phyloP scores from a whole-genome alignment of 257 asterid genomes.

The Asclepias syriaca region DNA sequence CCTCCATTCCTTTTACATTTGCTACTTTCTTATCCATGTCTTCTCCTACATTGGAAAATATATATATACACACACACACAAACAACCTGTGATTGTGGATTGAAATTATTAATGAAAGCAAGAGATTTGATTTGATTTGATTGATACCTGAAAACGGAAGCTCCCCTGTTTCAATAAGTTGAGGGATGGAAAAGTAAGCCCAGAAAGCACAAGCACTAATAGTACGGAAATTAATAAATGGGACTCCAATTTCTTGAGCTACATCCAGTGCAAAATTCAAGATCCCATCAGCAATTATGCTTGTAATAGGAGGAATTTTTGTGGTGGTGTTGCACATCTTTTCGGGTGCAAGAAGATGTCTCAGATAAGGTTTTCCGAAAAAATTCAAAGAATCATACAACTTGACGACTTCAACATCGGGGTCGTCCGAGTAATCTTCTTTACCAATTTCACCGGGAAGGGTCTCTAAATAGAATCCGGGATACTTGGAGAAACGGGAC shows the following conservation, averaged over 20 bases:
- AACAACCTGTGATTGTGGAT: too few species aligned
- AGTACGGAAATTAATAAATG: slow-evolving; percentile 23
- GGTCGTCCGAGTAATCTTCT: slow-evolving; percentile 6
- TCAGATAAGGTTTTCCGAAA: slow-evolving; percentile 19
- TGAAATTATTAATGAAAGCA: too few species aligned
- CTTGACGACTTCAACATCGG: slow-evolving; percentile 2
- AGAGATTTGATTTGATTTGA: too few species aligned
- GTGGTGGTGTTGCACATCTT: too few species aligned
- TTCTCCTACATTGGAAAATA: slow-evolving; percentile 23
- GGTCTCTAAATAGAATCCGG: slow-evolving; percentile 15
- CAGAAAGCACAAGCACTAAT: slow-evolving; percentile 23
- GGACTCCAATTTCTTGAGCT: slow-evolving; percentile 13
- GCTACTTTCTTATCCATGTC: slow-evolving; percentile 41
- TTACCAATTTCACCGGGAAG: slow-evolving; percentile 18
- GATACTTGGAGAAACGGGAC: slow-evolving; percentile 13
- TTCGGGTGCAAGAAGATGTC: slow-evolving; percentile 7
- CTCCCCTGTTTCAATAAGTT: slow-evolving; percentile 26
- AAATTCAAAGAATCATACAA: slow-evolving; percentile 5
- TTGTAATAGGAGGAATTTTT: slow-evolving; percentile 7
- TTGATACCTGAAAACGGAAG: slow-evolving; percentile 26
- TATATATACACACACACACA: too few species aligned
- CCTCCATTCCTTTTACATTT: slow-evolving; percentile 64
- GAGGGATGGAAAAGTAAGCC: slow-evolving; percentile 24
- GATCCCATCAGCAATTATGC: slow-evolving; percentile 20
- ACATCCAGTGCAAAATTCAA: slow-evolving; percentile 13